Percentiles rank a stretch among this genome's conserved stretches.
Evolutionary conservation across 805 yeast genomes (phyloP).

Genomic region (Candida sakaeoensis): DNA sequence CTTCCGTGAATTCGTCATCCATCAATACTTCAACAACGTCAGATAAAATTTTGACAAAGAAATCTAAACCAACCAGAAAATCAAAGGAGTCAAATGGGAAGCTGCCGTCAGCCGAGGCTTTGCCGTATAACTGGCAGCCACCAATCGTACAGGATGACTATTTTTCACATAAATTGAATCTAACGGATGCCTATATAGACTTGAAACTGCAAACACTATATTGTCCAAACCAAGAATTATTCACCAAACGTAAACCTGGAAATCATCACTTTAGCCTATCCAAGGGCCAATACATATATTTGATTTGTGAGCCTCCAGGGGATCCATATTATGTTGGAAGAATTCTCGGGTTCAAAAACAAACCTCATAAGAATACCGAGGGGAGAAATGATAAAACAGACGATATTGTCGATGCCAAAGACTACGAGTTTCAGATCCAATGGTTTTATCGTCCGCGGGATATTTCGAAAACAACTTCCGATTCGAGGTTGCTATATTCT

Average conservation of each 20-base stretch:
- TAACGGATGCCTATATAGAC: conserved; percentile 41
- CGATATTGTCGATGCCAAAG: conserved; percentile 43
- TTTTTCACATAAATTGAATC: conserved; percentile 42
- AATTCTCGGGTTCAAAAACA: conserved; percentile 60
- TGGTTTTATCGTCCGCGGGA: conserved; percentile 93
- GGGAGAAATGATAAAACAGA: no score
- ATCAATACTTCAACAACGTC: conserved; percentile 7
- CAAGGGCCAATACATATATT: conserved; percentile 68
- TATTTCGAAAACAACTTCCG: conserved; percentile 61
- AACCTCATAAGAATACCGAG: conserved; percentile 7
- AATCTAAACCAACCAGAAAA: neutral
- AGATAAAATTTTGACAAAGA: neutral
- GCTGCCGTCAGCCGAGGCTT: conserved; percentile 12
- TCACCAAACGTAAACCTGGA: neutral
- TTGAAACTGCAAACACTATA: conserved; percentile 30
- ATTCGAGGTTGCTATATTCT: conserved; percentile 74
- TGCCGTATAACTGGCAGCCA: conserved; percentile 54
- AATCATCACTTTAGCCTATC: conserved; percentile 21
- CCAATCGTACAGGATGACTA: conserved; percentile 28
- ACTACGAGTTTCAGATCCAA: conserved; percentile 65
- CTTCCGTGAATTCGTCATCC: conserved; percentile 1
- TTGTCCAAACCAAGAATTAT: conserved; percentile 29
- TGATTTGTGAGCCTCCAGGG: conserved; percentile 90
- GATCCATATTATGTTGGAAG: conserved; percentile 91
- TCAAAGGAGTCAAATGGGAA: conserved; percentile 6